These are phyloP conservation scores for Lavandula angustifolia DNA, from an alignment of 257 asterid species.

Conservation along the genomic window DNA sequence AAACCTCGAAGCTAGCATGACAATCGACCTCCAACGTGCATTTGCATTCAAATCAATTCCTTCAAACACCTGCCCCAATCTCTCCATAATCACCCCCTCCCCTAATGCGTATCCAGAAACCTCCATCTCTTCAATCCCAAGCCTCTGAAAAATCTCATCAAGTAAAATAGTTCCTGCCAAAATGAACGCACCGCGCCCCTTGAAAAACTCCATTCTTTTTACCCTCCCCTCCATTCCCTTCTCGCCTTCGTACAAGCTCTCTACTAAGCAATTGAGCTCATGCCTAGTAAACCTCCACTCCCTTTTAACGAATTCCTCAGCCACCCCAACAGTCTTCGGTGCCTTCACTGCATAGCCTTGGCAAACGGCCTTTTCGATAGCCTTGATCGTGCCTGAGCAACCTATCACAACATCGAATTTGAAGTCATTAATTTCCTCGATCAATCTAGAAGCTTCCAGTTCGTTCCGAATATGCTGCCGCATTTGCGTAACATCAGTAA, in stretches of 20 bases:
- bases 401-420: constrained; percentile 59
- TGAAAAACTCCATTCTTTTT: constrained; percentile 46
- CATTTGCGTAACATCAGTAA: constrained; percentile 40
- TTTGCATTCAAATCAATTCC: constrained; percentile 55
- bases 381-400: constrained; percentile 75
- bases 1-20: constrained; percentile 55
- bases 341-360: constrained; percentile 46
- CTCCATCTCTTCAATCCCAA: constrained; percentile 66
- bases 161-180: constrained; percentile 67
- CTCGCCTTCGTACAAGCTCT: constrained; percentile 48
- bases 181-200: constrained; percentile 60
- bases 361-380: constrained; percentile 64
- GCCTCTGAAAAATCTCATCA: constrained; percentile 56
- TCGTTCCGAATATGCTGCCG: constrained; percentile 50
- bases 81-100: constrained; percentile 76
- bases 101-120: constrained; percentile 77
- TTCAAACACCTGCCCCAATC: constrained; percentile 46
- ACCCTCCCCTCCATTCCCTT: constrained; percentile 45
- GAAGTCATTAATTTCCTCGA: constrained; percentile 47
- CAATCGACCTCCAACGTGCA: constrained; percentile 73
- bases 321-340: constrained; percentile 39
- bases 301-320: constrained; percentile 47
- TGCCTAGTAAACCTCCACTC: constrained; percentile 65
- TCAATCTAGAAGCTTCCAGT: constrained; percentile 46
- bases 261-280: constrained; percentile 58